A percentile compares a stretch with the other conserved stretches of the same genome.
Conservation (phyloP, 139 green algal species). For the Asterochloris sp. region DNA sequence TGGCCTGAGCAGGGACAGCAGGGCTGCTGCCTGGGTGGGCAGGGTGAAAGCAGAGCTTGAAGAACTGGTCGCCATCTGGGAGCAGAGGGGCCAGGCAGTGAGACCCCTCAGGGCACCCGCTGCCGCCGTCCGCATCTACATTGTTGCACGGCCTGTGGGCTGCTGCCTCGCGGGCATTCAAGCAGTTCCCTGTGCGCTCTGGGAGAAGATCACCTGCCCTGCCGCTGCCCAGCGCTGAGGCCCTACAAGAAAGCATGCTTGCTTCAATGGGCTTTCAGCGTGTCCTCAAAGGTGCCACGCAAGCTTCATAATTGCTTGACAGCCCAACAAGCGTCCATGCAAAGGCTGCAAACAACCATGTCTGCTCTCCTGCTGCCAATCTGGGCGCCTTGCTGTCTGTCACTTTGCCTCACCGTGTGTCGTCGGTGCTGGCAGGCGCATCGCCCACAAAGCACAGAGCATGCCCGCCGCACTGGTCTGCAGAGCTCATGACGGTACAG, state of each 20-base stretch:
- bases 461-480: slow-evolving; percentile 8
- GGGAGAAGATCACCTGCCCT: no score
- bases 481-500: not conserved
- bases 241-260: no score
- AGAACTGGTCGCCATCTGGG: slow-evolving; percentile 1
- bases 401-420: slow-evolving; percentile 5
- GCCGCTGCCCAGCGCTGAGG: no score
- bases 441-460: slow-evolving; percentile 7
- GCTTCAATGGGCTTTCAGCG: no score
- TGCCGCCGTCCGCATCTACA: not conserved
- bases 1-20: slow-evolving; percentile 5
- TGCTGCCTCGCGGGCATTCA: slow-evolving; percentile 12
- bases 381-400: no score
- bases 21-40: not conserved
- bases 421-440: not conserved
- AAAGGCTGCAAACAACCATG: no score
- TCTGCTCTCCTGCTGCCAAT: no score
- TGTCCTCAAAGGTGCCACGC: no score
- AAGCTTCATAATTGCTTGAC: no score
- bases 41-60: slow-evolving; percentile 15
- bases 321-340: no score
- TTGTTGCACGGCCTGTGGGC: slow-evolving; percentile 7
- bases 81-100: slow-evolving; percentile 10
- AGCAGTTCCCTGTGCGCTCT: not conserved
- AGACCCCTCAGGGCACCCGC: not conserved